Percentiles rank a stretch among this genome's conserved stretches.
Evolutionary conservation across 352 stramenopile genomes (phyloP).

Genomic region (Pythium sp.): DNA sequence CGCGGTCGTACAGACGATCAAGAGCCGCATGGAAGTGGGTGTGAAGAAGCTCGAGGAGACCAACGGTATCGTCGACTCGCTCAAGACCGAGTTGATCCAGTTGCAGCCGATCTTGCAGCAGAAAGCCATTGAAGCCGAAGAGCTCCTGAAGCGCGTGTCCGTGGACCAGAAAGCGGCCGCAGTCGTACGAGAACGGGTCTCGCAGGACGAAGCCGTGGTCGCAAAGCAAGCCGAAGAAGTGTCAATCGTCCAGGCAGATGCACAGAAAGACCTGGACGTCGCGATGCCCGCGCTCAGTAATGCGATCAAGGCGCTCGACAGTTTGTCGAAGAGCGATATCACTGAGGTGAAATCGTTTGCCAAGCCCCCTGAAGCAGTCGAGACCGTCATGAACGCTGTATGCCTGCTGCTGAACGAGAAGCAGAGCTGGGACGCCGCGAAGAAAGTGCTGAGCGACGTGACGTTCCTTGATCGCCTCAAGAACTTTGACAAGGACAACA

Average conservation of each 20-base stretch:
- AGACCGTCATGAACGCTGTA: slow-evolving; percentile 94
- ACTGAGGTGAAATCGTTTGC: slow-evolving; percentile 94
- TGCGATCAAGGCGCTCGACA: slow-evolving; percentile 87
- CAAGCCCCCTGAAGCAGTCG: slow-evolving; percentile 90
- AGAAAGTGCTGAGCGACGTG: slow-evolving; percentile 88
- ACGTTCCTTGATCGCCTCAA: slow-evolving; percentile 90
- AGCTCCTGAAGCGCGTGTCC: slow-evolving; percentile 90
- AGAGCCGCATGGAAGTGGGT: slow-evolving; percentile 89
- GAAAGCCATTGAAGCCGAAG: slow-evolving; percentile 90
- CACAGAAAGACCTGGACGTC: slow-evolving; percentile 91
- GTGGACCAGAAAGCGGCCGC: slow-evolving; percentile 91
- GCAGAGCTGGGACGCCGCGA: slow-evolving; percentile 90
- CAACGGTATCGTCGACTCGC: slow-evolving; percentile 90
- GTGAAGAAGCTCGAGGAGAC: slow-evolving; percentile 94
- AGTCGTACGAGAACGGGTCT: slow-evolving; percentile 84
- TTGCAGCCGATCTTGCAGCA: slow-evolving; percentile 90
- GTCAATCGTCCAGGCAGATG: slow-evolving; percentile 87
- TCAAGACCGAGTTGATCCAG: slow-evolving; percentile 90
- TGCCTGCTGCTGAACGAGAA: slow-evolving; percentile 92
- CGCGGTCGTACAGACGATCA: slow-evolving; percentile 75
- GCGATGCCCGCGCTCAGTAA: slow-evolving; percentile 90
- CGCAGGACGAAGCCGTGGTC: slow-evolving; percentile 89
- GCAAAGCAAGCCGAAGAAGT: slow-evolving; percentile 91
- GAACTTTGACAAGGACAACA: slow-evolving; percentile 95
- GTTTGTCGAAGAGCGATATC: slow-evolving; percentile 92